Percentiles rank a stretch among this genome's conserved stretches.
Conservation (phyloP, 164 flowering plant species). For the Aristolochia fimbriata region DNA sequence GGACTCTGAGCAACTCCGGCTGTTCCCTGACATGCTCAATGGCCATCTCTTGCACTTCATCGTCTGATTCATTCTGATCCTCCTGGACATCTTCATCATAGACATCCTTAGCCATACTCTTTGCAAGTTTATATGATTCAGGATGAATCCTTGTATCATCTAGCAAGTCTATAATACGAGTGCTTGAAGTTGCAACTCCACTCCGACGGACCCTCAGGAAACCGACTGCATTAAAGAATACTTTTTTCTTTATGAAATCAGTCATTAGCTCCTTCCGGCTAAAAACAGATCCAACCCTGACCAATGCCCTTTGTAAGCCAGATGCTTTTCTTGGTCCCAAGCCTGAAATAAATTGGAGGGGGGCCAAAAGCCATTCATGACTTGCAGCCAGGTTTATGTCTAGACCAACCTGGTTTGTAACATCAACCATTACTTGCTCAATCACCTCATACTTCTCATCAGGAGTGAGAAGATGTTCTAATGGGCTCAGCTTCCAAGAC, state of each 20-base stretch:
- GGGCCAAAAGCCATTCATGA: conserved; percentile 95
- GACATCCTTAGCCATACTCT: conserved; percentile 74
- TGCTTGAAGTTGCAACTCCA: conserved; percentile 74
- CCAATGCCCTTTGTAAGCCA: conserved; percentile 71
- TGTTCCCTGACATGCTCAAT: conserved; percentile 79
- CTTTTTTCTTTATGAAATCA: conserved; percentile 65
- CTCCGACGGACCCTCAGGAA: conserved; percentile 83
- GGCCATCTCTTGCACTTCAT: conserved; percentile 78
- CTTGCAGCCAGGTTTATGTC: conserved; percentile 82
- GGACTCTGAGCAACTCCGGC: conserved; percentile 41
- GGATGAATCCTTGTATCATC: conserved; percentile 98
- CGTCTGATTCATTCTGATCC: conserved; percentile 60
- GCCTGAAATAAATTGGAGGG: conserved; percentile 85
- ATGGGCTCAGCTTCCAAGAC: conserved; percentile 73
- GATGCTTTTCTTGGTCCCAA: conserved; percentile 95
- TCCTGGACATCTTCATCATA: conserved; percentile 41
- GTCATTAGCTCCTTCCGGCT: conserved; percentile 62
- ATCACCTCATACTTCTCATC: conserved; percentile 91
- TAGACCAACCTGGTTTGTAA: conserved; percentile 86
- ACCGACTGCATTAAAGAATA: conserved; percentile 87
- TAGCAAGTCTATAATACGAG: conserved; percentile 68
- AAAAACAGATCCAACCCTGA: conserved; percentile 62
- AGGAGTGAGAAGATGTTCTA: conserved; percentile 66
- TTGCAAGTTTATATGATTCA: conserved; percentile 85
- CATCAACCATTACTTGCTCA: conserved; percentile 95